Evolutionary conservation across 305 asterid genomes (phyloP).

Genomic region (Fraxinus sp.): DNA sequence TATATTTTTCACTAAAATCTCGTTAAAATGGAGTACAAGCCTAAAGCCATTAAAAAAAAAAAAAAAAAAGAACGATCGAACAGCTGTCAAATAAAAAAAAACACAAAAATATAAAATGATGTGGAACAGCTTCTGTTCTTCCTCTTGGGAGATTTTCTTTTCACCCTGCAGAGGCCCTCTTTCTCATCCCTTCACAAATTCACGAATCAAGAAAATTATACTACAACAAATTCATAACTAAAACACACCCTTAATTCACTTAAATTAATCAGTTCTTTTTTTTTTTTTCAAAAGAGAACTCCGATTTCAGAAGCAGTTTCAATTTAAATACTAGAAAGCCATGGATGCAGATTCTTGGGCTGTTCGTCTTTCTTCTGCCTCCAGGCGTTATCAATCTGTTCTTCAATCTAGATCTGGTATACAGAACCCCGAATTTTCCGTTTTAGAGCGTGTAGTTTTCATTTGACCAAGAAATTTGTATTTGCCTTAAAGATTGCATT

Average conservation of each 20-base stretch:
- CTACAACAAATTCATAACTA: conserved; percentile 9
- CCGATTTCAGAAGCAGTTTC: conserved; percentile 7
- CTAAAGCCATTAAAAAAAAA: background rate
- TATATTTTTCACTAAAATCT: too few species aligned
- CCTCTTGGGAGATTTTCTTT: conserved; percentile 58
- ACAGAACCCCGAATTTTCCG: background rate
- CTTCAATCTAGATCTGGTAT: conserved; percentile 88
- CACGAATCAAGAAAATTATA: background rate
- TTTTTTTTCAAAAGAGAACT: background rate
- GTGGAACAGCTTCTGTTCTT: conserved; percentile 38
- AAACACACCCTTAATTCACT: conserved; percentile 15
- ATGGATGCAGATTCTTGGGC: conserved; percentile 96
- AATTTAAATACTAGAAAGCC: conserved; percentile 20
- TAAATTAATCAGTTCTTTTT: conserved; percentile 20
- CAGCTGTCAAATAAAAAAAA: background rate
- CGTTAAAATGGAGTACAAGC: too few species aligned
- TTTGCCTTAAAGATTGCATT: conserved; percentile 22
- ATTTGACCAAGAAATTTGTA: conserved; percentile 9
- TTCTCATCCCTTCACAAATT: conserved; percentile 14
- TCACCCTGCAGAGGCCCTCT: conserved; percentile 30
- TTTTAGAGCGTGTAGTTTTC: background rate
- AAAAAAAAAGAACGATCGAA: background rate
- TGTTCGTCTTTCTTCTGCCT: conserved; percentile 77
- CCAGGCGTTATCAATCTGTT: conserved; percentile 80
- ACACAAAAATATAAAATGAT: conserved; percentile 22